A percentile compares a stretch with the other conserved stretches of the same genome.
phyloP scores from a whole-genome alignment of 352 stramenopile genomes.

The Globisporangium nunn region DNA sequence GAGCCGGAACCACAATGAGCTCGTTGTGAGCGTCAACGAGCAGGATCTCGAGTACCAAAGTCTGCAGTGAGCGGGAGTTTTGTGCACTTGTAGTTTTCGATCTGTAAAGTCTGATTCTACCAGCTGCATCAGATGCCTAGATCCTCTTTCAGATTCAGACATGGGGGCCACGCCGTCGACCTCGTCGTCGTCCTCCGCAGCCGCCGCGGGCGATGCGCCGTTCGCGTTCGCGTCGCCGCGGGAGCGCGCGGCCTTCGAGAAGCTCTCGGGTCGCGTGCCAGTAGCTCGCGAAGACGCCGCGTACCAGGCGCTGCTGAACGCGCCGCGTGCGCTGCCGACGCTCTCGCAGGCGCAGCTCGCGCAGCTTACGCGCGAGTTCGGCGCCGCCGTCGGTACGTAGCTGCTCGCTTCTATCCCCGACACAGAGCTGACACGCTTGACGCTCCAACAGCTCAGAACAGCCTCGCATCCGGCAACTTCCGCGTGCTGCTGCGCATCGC shows the following conservation, averaged over 20 bases:
- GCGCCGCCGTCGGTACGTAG: slow-evolving; percentile 41
- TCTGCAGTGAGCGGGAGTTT: too few species aligned
- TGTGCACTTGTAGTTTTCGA: too few species aligned
- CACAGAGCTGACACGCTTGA: too few species aligned
- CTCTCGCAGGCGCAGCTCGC: slow-evolving; percentile 56
- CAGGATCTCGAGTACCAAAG: too few species aligned
- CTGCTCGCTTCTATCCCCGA: too few species aligned
- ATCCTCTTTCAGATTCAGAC: not conserved
- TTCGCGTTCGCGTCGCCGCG: slow-evolving; percentile 36
- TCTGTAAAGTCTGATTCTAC: too few species aligned
- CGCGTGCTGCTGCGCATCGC: slow-evolving; percentile 57
- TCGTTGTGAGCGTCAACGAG: too few species aligned
- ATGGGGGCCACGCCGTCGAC: slow-evolving; percentile 48
- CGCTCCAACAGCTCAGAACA: slow-evolving; percentile 45
- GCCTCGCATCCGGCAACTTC: slow-evolving; percentile 64
- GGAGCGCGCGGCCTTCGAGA: slow-evolving; percentile 63
- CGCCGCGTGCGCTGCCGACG: slow-evolving; percentile 32
- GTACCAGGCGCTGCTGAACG: slow-evolving; percentile 40
- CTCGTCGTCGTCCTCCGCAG: slow-evolving; percentile 13
- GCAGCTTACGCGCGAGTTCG: slow-evolving; percentile 54
- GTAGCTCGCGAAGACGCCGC: slow-evolving; percentile 43
- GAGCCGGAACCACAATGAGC: too few species aligned
- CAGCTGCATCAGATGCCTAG: not conserved
- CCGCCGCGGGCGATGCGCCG: slow-evolving; percentile 10
- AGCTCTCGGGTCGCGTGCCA: slow-evolving; percentile 48